phyloP scores from a whole-genome alignment of 1,284 basidiomycete species.

The Leccinum ponderosum region DNA sequence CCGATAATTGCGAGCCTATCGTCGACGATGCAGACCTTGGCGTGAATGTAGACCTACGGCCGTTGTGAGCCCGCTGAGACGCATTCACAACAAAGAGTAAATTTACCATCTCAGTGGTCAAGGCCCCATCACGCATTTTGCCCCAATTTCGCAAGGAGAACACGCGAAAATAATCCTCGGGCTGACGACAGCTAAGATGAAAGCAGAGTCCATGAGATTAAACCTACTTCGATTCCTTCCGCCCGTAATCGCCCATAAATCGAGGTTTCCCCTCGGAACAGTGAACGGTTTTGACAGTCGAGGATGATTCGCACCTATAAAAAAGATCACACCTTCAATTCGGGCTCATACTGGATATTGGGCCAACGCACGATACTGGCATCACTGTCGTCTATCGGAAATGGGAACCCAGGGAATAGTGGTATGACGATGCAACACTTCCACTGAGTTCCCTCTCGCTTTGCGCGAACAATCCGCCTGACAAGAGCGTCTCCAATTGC shows the following conservation, averaged over 20 bases:
- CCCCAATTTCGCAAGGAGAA: slow-evolving; percentile 95
- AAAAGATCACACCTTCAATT: slow-evolving; percentile 2
- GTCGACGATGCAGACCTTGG: slow-evolving; percentile 85
- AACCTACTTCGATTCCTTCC: slow-evolving; percentile 84
- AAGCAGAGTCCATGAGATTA: slow-evolving; percentile 1
- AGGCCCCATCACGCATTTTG: slow-evolving; percentile 80
- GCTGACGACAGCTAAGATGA: slow-evolving; percentile 45
- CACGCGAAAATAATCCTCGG: slow-evolving; percentile 90
- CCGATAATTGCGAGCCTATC: slow-evolving; percentile 97
- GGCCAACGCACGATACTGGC: slow-evolving; percentile 75
- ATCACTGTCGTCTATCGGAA: slow-evolving; percentile 90
- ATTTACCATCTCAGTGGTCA: slow-evolving; percentile 86
- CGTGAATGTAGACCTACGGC: slow-evolving; percentile 85
- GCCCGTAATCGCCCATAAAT: slow-evolving; percentile 88
- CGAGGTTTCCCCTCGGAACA: slow-evolving; percentile 88
- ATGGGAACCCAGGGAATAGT: slow-evolving; percentile 91
- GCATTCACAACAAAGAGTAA: neutral
- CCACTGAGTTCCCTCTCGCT: slow-evolving; percentile 83
- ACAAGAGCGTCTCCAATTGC: slow-evolving; percentile 94
- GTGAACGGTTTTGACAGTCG: slow-evolving; percentile 91
- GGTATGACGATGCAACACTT: slow-evolving; percentile 94
- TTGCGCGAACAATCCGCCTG: slow-evolving; percentile 87
- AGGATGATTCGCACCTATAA: slow-evolving; percentile 84
- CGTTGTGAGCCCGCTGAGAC: slow-evolving; percentile 5
- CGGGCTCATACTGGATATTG: neutral